Conservation (phyloP, 1,284 basidiomycete species). For the Kalmanozyma brasiliensis region DNA sequence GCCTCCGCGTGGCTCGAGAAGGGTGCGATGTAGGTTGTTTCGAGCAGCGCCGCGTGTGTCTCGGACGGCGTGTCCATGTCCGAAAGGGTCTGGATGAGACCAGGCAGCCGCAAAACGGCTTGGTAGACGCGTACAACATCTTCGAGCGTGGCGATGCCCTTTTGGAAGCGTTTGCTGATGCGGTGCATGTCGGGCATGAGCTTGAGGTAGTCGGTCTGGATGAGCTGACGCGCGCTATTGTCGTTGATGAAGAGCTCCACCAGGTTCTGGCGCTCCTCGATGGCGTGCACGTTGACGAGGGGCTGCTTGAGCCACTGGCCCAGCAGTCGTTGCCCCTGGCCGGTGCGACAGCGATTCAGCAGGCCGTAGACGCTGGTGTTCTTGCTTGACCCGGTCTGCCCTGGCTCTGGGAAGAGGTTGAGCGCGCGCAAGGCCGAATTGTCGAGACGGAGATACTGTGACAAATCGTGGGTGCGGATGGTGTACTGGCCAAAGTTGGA, state of each 20-base stretch:
- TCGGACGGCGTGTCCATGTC: conserved; percentile 69
- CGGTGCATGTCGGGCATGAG: conserved; percentile 94
- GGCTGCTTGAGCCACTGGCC: conserved; percentile 97
- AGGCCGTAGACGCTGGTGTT: conserved; percentile 81
- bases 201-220: conserved; percentile 87
- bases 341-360: conserved; percentile 94
- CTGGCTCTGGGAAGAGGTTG: conserved; percentile 79
- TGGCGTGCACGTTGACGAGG: conserved; percentile 90
- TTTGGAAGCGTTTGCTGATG: conserved; percentile 91
- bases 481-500: conserved; percentile 84
- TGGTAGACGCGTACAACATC: conserved; percentile 97
- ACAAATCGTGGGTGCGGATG: conserved; percentile 86
- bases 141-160: conserved; percentile 83
- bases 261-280: conserved; percentile 71
- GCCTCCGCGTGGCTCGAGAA: conserved; percentile 37
- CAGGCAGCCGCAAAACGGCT: conserved; percentile 75
- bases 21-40: conserved; percentile 53
- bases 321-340: conserved; percentile 90
- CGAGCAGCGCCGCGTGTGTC: conserved; percentile 32
- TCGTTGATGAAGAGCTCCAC: conserved; percentile 89
- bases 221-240: conserved; percentile 75
- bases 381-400: conserved; percentile 46
- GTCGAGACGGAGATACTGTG: conserved; percentile 94
- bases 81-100: conserved; percentile 74
- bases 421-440: conserved; percentile 92